Conservation (phyloP, 495 filamentous ascomycete genomes). For the Hyaloscypha finlandica region DNA sequence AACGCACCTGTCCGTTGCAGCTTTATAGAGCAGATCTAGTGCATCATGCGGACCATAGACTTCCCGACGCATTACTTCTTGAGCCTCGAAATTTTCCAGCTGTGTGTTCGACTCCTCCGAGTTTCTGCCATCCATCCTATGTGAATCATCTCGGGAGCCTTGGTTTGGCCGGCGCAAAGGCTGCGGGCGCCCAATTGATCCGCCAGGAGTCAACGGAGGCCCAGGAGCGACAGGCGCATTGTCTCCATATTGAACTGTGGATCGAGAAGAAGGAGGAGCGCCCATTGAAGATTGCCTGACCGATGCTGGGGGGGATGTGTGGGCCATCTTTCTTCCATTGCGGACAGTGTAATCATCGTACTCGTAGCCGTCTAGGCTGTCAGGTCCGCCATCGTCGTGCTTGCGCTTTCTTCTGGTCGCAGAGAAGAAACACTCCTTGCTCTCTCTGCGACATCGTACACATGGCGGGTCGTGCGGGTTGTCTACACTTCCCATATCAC, state of each 20-base stretch:
- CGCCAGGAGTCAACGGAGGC: slow-evolving; percentile 63
- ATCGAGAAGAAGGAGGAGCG: slow-evolving; percentile 38
- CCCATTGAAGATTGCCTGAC: slow-evolving; percentile 39
- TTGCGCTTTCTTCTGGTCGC: slow-evolving; percentile 93
- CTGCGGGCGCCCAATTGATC: slow-evolving; percentile 56
- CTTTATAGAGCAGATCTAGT: slow-evolving; percentile 68
- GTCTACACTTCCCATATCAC: slow-evolving; percentile 92
- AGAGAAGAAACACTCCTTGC: slow-evolving; percentile 95
- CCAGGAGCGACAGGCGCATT: slow-evolving; percentile 16
- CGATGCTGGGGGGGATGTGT: slow-evolving; percentile 31
- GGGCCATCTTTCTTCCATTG: slow-evolving; percentile 55
- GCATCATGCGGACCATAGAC: slow-evolving; percentile 63
- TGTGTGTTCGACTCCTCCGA: slow-evolving; percentile 31
- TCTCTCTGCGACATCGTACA: slow-evolving; percentile 87
- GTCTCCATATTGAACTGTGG: slow-evolving; percentile 19
- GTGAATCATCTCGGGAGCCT: slow-evolving; percentile 10
- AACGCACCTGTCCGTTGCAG: slow-evolving; percentile 60
- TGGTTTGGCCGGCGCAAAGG: slow-evolving; percentile 55
- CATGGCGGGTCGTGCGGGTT: slow-evolving; percentile 87
- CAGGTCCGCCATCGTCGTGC: slow-evolving; percentile 64
- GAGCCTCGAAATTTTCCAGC: slow-evolving; percentile 58
- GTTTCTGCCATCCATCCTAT: slow-evolving; percentile 11
- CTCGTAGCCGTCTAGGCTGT: slow-evolving; percentile 49
- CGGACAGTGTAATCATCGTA: slow-evolving; percentile 56
- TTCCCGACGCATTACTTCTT: slow-evolving; percentile 61